Conservation (phyloP, 345 rosid genomes). For the Pugionium cornutum region DNA sequence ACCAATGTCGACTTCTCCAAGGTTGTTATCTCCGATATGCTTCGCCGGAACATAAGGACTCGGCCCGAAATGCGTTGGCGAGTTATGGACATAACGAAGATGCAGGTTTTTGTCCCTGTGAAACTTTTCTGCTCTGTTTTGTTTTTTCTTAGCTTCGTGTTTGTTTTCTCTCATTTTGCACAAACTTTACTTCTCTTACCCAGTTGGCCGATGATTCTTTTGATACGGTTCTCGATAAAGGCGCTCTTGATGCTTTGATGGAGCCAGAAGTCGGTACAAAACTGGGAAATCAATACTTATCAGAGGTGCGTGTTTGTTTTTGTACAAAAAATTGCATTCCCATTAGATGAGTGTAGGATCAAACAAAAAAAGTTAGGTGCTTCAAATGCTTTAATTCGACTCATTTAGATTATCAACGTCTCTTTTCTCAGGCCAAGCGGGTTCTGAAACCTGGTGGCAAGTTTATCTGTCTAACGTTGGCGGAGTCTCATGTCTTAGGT, state of each 20-base stretch:
- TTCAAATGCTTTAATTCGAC: background rate
- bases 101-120: slow-evolving; percentile 56
- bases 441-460: slow-evolving; percentile 70
- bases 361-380: slow-evolving; percentile 14
- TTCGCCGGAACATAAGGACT: slow-evolving; percentile 72
- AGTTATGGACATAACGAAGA: slow-evolving; percentile 81
- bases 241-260: slow-evolving; percentile 98
- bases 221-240: slow-evolving; percentile 81
- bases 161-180: background rate
- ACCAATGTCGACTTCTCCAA: slow-evolving; percentile 89
- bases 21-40: slow-evolving; percentile 85
- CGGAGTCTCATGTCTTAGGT: slow-evolving; percentile 95
- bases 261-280: slow-evolving; percentile 80
- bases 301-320: slow-evolving; percentile 55
- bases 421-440: slow-evolving; percentile 64
- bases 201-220: slow-evolving; percentile 65
- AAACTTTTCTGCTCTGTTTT: slow-evolving; percentile 26
- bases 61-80: slow-evolving; percentile 89
- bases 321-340: background rate
- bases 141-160: background rate
- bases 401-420: background rate
- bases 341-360: slow-evolving; percentile 6
- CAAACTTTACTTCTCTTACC: slow-evolving; percentile 4
- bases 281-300: slow-evolving; percentile 71
- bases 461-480: slow-evolving; percentile 83